Conservation (phyloP, 306 rosid species). For the Acmispon strigosus region DNA sequence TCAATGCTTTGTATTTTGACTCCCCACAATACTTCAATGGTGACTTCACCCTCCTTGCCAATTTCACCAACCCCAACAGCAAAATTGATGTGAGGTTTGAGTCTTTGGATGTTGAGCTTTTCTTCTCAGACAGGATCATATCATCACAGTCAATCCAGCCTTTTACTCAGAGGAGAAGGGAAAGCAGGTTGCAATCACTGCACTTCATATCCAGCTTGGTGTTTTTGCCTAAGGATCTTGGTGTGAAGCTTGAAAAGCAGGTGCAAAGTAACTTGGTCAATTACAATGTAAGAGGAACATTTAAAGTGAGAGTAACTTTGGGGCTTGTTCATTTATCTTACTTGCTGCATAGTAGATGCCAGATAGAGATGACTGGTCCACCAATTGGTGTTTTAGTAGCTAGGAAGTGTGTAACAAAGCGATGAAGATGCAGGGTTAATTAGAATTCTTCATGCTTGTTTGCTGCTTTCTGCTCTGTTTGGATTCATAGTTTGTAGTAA, state of each 20-base stretch:
- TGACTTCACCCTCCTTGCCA: constrained; percentile 63
- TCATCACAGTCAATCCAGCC: constrained; percentile 55
- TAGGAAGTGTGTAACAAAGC: constrained; percentile 55
- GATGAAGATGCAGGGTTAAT: constrained; percentile 31
- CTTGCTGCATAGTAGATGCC: constrained; percentile 72
- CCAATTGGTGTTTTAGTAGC: constrained; percentile 70
- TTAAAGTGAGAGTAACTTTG: constrained; percentile 50
- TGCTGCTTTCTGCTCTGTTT: constrained; percentile 9
- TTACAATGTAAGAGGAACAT: constrained; percentile 65
- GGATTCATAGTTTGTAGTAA: constrained; percentile 1
- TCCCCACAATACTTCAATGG: constrained; percentile 63
- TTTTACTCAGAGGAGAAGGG: constrained; percentile 48
- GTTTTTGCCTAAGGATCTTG: constrained; percentile 58
- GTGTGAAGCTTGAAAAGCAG: constrained; percentile 55
- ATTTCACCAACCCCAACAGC: constrained; percentile 71
- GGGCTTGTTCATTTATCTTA: constrained; percentile 52
- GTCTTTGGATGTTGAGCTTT: constrained; percentile 50
- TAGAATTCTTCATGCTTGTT: not conserved
- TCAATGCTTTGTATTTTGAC: constrained; percentile 64
- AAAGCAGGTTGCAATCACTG: constrained; percentile 52
- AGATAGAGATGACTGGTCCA: constrained; percentile 68
- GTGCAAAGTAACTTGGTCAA: constrained; percentile 44
- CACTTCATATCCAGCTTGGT: constrained; percentile 75
- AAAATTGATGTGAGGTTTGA: constrained; percentile 59
- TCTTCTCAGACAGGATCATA: constrained; percentile 62